These are phyloP conservation scores for Termitomyces titanicus DNA, from an alignment of 768 basidiomycete species.

Conservation along the genomic window DNA sequence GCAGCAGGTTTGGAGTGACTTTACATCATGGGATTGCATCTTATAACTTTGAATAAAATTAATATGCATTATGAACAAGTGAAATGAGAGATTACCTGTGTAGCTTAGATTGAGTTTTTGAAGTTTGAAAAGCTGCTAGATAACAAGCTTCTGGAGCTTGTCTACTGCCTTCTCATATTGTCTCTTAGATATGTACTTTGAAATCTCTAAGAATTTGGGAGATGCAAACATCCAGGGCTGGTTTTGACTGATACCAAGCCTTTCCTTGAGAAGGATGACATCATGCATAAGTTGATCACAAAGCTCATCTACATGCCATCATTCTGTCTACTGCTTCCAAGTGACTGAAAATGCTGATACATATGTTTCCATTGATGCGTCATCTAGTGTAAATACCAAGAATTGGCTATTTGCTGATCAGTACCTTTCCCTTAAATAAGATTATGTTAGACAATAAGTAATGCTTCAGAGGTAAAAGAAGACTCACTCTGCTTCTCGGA, in stretches of 20 bases:
- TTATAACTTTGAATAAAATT: conserved; percentile 19
- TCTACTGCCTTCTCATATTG: not conserved
- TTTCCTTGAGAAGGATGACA: not conserved
- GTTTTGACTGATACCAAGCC: not conserved
- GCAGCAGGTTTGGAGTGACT: conserved; percentile 23
- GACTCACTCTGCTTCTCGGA: not conserved
- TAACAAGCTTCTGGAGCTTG: not conserved
- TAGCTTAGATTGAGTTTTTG: not conserved
- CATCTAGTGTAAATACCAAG: not conserved
- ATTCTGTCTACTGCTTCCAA: not conserved
- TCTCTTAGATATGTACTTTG: not conserved
- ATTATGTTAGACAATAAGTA: not conserved
- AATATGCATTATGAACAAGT: not conserved
- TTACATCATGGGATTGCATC: conserved; percentile 26
- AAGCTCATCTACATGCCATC: not conserved
- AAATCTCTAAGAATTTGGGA: not conserved
- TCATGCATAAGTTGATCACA: not conserved
- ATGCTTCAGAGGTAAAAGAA: not conserved
- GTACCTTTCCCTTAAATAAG: not conserved
- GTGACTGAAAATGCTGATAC: not conserved
- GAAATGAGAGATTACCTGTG: not conserved
- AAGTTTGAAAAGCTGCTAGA: not conserved
- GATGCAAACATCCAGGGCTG: not conserved
- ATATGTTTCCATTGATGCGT: not conserved
- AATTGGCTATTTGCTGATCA: not conserved